A percentile compares a stretch with the other conserved stretches of the same genome.
phyloP scores from a whole-genome alignment of 305 asterid species.

The Fraxinus ornus region DNA sequence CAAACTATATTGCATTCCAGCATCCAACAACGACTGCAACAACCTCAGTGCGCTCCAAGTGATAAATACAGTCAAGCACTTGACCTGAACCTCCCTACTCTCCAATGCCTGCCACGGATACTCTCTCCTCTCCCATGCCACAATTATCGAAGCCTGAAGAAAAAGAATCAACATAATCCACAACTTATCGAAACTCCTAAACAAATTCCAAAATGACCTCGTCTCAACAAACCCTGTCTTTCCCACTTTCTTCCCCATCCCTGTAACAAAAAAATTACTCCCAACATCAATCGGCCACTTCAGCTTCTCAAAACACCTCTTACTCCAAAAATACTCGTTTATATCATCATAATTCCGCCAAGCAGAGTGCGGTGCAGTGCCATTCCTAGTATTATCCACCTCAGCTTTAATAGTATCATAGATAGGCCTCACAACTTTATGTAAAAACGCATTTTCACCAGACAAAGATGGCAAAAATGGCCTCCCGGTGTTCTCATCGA shows the following conservation, averaged over 20 bases:
- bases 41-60: constrained; percentile 52
- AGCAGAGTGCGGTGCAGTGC: constrained; percentile 53
- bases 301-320: constrained; percentile 47
- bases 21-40: constrained; percentile 45
- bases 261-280: constrained; percentile 41
- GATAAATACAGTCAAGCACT: constrained; percentile 41
- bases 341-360: constrained; percentile 58
- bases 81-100: constrained; percentile 41
- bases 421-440: constrained; percentile 41
- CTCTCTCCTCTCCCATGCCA: constrained; percentile 40
- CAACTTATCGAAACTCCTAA: constrained; percentile 49
- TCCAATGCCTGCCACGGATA: constrained; percentile 48
- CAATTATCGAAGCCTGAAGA: constrained; percentile 48
- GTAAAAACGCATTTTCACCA: constrained; percentile 42
- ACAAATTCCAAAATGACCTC: constrained; percentile 49
- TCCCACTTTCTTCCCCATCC: constrained; percentile 42
- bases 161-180: constrained; percentile 47
- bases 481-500: constrained; percentile 51
- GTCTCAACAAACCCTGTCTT: constrained; percentile 55
- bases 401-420: constrained; percentile 43
- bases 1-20: constrained; percentile 40
- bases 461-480: constrained; percentile 45
- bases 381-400: constrained; percentile 42
- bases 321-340: constrained; percentile 53
- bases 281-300: constrained; percentile 53